Evolutionary conservation across 75 land plant genomes (phyloP), one percentile per base, ranked within the genome.

Genomic region (Ceratopteris richardii): DNA sequence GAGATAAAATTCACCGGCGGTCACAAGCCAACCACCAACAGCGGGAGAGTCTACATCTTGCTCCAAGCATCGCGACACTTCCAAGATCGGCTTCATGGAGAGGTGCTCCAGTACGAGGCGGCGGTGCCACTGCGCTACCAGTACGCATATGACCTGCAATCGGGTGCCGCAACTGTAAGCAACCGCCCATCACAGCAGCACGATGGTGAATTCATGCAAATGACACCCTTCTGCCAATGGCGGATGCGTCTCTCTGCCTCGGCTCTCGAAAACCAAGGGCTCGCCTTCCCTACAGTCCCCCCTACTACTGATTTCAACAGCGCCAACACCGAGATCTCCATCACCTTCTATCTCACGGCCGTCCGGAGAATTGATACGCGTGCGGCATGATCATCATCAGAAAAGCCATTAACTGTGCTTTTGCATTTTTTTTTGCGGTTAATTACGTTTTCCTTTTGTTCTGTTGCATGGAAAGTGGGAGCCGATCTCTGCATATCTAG

Each of bases 201-300:
- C 16, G n/a, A 1, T 11, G 3, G 23, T 2, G 16, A 3, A 5
- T 54, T 54, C 26, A 54, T 54, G 56, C 56, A 25, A n/a, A 54
- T 54, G 56, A 54, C 56, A 24, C 56, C 56, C 24, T 54, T 27
- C 56, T 24, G 5, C 2, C 3, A 19, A 4, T 54, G 56, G 56
- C 17, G 31, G 3, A 9, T 54, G 2, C 56, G 56, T 2, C 25
- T 54, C 9, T 54, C 56, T 28, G 6, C 56, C 31, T 54, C 56
- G 11, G 56, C 56, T 54, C 12, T 24, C 6, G 56, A 54, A 24
- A 54, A 54, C 23, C 25, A 22, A 16, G 56, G 56, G 3, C 16
- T 54, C 25, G 56, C 56, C 3, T 54, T 54, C 23, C 56, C 56
- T 25, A 54, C 56, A 3, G 56, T 25, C 56, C 3, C 3, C 9